phyloP scores from a whole-genome alignment of 164 flowering plant genomes.

The Houttuynia cordata region DNA sequence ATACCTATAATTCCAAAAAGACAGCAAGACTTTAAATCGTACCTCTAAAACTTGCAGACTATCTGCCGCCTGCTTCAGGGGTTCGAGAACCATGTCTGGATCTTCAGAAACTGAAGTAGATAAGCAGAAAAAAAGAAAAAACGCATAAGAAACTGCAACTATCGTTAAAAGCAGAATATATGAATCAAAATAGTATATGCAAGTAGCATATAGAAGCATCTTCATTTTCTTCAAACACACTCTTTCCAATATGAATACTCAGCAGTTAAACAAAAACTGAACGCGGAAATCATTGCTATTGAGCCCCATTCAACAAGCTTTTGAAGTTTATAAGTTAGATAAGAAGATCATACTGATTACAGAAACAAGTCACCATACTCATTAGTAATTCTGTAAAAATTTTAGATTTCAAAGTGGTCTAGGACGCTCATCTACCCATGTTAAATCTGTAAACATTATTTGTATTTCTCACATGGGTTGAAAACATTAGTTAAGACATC shows the following conservation, averaged over 20 bases:
- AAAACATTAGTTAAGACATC: no score
- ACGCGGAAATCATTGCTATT: no score
- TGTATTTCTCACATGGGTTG: no score
- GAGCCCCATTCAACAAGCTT: no score
- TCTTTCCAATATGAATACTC: neutral
- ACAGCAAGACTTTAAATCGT: neutral
- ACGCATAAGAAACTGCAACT: neutral
- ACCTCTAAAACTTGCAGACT: slow-evolving; percentile 82
- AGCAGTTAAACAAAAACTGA: neutral
- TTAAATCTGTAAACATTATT: no score
- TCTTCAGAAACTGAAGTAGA: slow-evolving; percentile 55
- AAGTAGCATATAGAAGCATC: neutral
- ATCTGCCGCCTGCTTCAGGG: slow-evolving; percentile 70
- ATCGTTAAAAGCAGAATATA: neutral
- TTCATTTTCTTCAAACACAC: neutral
- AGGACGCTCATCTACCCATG: no score
- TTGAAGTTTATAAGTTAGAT: no score
- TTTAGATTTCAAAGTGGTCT: no score
- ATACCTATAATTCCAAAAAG: no score
- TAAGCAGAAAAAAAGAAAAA: neutral
- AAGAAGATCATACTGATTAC: no score
- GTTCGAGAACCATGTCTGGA: slow-evolving; percentile 55
- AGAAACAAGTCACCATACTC: no score
- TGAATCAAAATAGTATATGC: neutral
- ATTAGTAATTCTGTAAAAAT: no score